Base-by-base conservation (phyloP, 2,329 filamentous ascomycete species). In the Ascochyta clinopodiicola region DNA sequence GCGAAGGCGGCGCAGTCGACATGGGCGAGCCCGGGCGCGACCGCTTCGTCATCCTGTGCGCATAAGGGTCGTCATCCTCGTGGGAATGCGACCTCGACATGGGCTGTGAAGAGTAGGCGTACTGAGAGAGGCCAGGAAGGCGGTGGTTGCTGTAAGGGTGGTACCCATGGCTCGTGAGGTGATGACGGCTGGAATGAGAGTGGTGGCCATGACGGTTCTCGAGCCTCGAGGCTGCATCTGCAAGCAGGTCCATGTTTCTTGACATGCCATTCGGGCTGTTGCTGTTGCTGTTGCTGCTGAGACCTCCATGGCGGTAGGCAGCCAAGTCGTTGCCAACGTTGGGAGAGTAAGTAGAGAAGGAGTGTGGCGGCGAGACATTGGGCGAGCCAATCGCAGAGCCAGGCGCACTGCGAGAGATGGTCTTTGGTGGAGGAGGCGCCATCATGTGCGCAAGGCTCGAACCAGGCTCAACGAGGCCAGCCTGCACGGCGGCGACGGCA, bases 361-460 rank as follows among this genome's bases (percentile, higher is more conserved):
- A 93, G 78, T 96, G 91, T 44, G 95, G 94, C 44, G 95, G 95
- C 19, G 94, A 98, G 45, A 97, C 91, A 75, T 97, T 96, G 42
- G 94, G 94, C n/a, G 94, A 98, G 51, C 84, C 91, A 51, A 96
- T 81, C 59, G 92, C 89, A 13, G 94, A 97, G 13, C 87, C 86
- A 10, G 94, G 94, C 15, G 94, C 93, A 29, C 93, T 97, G 69
- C 92, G 89, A 61, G 94, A 92, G 59, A 92, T 89, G 72, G 88
- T 89, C 72, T 91, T 89, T 60, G 85, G 59, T 34, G 67, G 87
- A 34, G 89, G 88, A 56, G 89, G 89, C 59, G 91, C 91, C 87
- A 96, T 93, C 85, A 92, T 90, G 64, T 82, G 78, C 77, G 75
- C 78, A 44, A 81, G 78, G 42, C 78, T 68, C 31, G 77, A 77